Base-by-base conservation (phyloP, 2,329 filamentous ascomycete species). In the Eurotiales sp. region DNA sequence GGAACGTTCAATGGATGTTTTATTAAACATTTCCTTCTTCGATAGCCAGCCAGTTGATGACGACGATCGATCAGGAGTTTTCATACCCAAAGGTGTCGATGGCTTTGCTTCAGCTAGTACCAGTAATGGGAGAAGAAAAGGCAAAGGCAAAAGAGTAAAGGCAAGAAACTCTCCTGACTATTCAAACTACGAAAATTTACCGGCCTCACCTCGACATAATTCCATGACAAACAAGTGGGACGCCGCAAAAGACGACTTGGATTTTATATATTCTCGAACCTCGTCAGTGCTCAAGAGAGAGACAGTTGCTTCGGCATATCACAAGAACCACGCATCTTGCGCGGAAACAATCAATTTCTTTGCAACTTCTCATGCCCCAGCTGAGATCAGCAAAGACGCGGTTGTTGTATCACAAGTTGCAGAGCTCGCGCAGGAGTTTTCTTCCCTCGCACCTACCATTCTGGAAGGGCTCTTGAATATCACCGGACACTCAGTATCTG, bases 11-110 rank as follows among this genome's bases (percentile, higher is more conserved):
- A 84, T 95, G 55, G 90, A 96, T 60, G 84, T 90, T 53, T 74
- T 97, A 11, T 78, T 96, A 27, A 95, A 87, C 58, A 77, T 89
- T 12, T 83, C 87, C 17, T 90, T 86, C 62, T 83, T 96, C 4
- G 83, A 89, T 52, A 82, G 90, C 51, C 79, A 77, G 1, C 79
- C 76, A 1, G 80, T 80, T 0, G 75, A 81, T 49, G 74, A 79
- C 14, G 71, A 69, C 32, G 71, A 76, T 3, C 71, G 66, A 2
- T 66, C 69, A 42, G 71, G 68, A 29, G 67, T 72, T 15, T 61
- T 73, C 4, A 65, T 74, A 1, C 73, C 77, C 1, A 92, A 87
- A 64, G 88, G 90, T 0, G 76, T 96, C n/a, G 90, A 96, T 52
- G 90, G 82, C 0, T 96, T 96, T 64, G 83, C 82, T 0, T 77